Base-by-base conservation (phyloP, 345 rosid genomes). In the Brassica napus region DNA sequence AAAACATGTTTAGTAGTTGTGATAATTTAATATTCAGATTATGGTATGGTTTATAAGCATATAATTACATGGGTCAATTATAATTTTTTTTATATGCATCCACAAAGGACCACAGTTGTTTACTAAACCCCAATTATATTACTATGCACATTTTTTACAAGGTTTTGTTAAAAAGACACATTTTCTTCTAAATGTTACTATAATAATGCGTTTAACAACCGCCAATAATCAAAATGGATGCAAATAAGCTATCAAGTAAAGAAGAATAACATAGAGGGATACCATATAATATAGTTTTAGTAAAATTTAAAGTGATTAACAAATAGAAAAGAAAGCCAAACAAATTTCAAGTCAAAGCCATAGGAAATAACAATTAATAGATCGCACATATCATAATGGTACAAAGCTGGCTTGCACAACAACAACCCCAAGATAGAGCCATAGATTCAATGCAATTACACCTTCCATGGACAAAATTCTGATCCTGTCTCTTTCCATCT, bases 371-470 rank as follows among this genome's bases (percentile, higher is more conserved):
- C 79, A 61, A 74, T 52, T 9, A 74, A 74, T 18, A 49, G 82
- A 10, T 47, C 55, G 10, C 71, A 39, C 37, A 69, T 0, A 69
- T 74, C 71, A 74, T 54, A 63, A 61, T 74, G 74, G 60, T 32
- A 61, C 65, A 73, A 79, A 79, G 82, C 79, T 79, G 69, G 82
- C 82, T 74, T 74, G 78, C 78, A 79, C 70, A 79, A 79, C 74
- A 73, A 79, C 79, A 74, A 79, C 71, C 26, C 31, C 65, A 47
- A 68, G n/a, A 74, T 69, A 68, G 65, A 60, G 64, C 70, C 78
- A 79, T 73, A 67, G 54, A 79, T 49, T 74, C 60, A 62, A 79
- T 74, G 74, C 74, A 79, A 52, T 72, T 57, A 65, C 32, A 72
- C 76, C 62, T 59, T 79, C 35, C 69, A 68, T 44, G 32, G 69